Percentiles rank a stretch among this genome's conserved stretches.
Conservation (phyloP, 116 monocot species). For the Phalaenopsis hybrid region DNA sequence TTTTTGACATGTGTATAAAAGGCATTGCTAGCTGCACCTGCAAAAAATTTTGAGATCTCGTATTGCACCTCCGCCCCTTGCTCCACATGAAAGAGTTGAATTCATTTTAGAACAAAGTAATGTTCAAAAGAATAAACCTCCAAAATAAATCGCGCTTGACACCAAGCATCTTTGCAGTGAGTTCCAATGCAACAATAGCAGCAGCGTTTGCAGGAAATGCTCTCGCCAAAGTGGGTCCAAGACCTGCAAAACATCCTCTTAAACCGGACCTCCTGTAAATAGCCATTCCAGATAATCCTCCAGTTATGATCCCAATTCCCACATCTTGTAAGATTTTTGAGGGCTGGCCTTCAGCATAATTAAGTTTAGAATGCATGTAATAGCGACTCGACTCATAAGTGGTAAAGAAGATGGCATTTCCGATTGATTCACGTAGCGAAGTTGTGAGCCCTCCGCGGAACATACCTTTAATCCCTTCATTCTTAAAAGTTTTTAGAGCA, state of each 20-base stretch:
- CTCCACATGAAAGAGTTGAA: too few relatives aligned
- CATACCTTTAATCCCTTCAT: slow-evolving; percentile 81
- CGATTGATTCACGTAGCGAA: slow-evolving; percentile 75
- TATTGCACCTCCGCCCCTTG: too few relatives aligned
- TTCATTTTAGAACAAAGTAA: too few relatives aligned
- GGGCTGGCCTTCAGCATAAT: slow-evolving; percentile 11
- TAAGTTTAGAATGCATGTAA: slow-evolving; percentile 47
- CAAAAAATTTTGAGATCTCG: too few relatives aligned
- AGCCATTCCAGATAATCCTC: slow-evolving; percentile 76
- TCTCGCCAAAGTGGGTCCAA: slow-evolving; percentile 76
- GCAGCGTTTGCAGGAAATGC: slow-evolving; percentile 93
- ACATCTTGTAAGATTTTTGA: slow-evolving; percentile 42
- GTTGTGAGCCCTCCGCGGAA: slow-evolving; percentile 83
- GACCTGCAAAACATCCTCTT: slow-evolving; percentile 79
- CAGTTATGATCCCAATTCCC: slow-evolving; percentile 72
- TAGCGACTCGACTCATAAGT: slow-evolving; percentile 71
- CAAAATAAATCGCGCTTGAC: slow-evolving; percentile 18
- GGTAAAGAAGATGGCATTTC: slow-evolving; percentile 82
- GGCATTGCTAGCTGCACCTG: too few relatives aligned
- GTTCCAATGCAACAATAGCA: slow-evolving; percentile 81
- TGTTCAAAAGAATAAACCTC: background rate
- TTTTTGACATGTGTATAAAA: too few relatives aligned
- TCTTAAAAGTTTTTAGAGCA: slow-evolving; percentile 67
- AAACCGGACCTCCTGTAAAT: slow-evolving; percentile 61
- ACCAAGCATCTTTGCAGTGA: slow-evolving; percentile 69